Conservation (phyloP, 345 rosid genomes). For the Eucalyptus caleyi region DNA sequence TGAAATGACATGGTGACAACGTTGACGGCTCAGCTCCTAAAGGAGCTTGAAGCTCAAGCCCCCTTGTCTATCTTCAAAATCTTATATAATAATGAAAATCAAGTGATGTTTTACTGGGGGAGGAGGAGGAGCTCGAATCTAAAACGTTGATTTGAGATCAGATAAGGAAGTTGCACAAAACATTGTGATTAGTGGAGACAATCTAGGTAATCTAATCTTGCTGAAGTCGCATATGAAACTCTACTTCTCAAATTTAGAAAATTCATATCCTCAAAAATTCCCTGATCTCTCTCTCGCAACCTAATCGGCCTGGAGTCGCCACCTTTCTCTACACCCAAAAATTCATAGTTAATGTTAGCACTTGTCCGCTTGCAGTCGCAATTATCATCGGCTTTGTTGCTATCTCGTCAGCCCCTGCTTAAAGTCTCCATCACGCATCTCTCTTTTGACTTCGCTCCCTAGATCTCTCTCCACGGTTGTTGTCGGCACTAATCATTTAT, state of each 20-base stretch:
- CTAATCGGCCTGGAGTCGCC: background rate
- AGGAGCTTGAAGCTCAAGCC: background rate
- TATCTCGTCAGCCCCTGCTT: background rate
- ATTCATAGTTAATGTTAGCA: background rate
- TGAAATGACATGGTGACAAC: background rate
- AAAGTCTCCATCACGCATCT: background rate
- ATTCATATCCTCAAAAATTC: background rate
- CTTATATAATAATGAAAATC: no score
- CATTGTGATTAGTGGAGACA: background rate
- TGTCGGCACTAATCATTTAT: background rate
- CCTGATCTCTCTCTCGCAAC: background rate
- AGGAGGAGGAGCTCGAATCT: no score
- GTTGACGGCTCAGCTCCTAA: background rate
- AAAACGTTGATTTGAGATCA: background rate
- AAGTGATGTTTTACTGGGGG: no score
- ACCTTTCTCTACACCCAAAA: background rate
- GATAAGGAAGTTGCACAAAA: background rate
- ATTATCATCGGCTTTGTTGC: background rate
- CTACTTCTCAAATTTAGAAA: background rate
- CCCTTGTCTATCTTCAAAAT: background rate
- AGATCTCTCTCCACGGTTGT: background rate
- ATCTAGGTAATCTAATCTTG: background rate
- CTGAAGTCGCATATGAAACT: background rate
- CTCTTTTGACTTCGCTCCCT: background rate
- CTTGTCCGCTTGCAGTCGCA: background rate